Evolutionary conservation across 1,139 yeast species (phyloP), one percentile per base, ranked within the genome.

Genomic region (Suhomyces ambrosiae): DNA sequence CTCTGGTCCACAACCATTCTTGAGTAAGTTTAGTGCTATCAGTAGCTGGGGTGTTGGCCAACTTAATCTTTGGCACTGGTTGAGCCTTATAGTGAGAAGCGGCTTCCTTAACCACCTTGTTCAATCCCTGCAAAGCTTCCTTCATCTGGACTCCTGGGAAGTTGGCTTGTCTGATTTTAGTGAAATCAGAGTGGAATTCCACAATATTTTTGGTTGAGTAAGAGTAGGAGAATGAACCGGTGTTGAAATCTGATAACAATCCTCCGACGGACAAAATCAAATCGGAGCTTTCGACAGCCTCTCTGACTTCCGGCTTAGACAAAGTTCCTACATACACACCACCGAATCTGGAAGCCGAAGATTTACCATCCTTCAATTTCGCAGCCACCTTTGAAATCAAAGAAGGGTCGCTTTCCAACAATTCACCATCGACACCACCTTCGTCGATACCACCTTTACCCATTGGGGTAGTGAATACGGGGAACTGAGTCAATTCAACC

Each of bases 181-280:
- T 80, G 71, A 82, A 77, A 67, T 86, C 90, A n/a, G 95, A 84
- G 66, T 87, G 95, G 79, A 87, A 83, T 68, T 87, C 95, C 48
- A 87, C 79, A 50, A 86, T 75, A 70, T 86, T 86, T 62, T 76
- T 80, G 50, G 95, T 86, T 58, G 78, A 74, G 74, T 85, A 85
- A 40, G 83, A 76, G 70, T 86, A 87, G 21, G 92, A 80, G 75
- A 86, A 86, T 12, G 94, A 83, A 58, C 95, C 95, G 41, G 95
- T 86, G 74, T 86, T 86, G 78, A 84, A 87, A 65, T 87, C 95
- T 32, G 95, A 86, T 56, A 86, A 71, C 56, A 87, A 68, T 35
- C 90, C 89, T 60, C 96, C 96, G 49, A 86, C 75, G 11, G 90
- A 82, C 42, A 87, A 61, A 44, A 87, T 74, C 64, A 86, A 74